Base-by-base conservation (phyloP, 2,329 filamentous ascomycete species). In the Exophiala oligosperma region DNA sequence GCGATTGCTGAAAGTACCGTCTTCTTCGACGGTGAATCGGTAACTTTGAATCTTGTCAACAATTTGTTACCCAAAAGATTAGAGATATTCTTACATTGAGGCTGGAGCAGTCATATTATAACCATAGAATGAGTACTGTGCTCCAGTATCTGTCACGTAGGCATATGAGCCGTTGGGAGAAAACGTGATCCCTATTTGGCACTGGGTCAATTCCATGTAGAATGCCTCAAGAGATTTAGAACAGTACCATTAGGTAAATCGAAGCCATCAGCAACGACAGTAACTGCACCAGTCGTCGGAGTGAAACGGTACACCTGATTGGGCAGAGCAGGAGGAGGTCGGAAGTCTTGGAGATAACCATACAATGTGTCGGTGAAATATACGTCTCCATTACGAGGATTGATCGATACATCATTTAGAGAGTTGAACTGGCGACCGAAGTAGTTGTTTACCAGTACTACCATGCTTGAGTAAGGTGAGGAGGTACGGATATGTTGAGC, bases 381-480 rank as follows among this genome's bases (percentile, higher is more conserved):
- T 6, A 68, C 56, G 26, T 67, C 64, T 14, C 62, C 60, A 40
- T 62, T 66, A 24, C 48, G 44, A 3, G 64, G 64, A 29, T 68
- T 61, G 26, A 66, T 50, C 4, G 59, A 50, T 2, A 67, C 55
- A 51, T 68, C 67, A 47, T 68, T 65, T 29, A 65, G 50, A 5
- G 67, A 66, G 52, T 64, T 65, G 57, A 67, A 68, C 24, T 68
- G 76, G 2, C 83, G 78, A 17, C 84, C 83, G 50, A 83, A 83
- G 67, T 76, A 88, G 68, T 82, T 84, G 64, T 84, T 84, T 14
- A 87, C 57, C 11, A 88, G 71, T 0, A 79, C 77, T 76, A 4
- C 21, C 2, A 12, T 29, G 5, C 9, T 56, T 24, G 50, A 46
- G 26, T 12, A 24, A 38, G 2, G 29, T 3, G 23, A 11, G 11